phyloP scores from a whole-genome alignment of 768 basidiomycete genomes.

The Wakefieldia striispora region DNA sequence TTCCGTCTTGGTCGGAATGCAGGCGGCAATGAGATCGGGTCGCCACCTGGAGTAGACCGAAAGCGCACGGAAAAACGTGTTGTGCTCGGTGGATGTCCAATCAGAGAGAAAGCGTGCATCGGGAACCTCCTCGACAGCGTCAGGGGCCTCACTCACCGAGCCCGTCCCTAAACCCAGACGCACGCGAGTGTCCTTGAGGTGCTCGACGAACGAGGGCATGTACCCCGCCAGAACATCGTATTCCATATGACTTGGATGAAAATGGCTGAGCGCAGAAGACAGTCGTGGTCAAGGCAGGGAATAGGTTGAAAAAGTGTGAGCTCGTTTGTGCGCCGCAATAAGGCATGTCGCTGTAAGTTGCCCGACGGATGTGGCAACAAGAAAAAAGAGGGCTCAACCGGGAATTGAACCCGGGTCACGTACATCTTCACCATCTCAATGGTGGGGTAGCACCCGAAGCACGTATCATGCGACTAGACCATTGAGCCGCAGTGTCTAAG shows the following conservation, averaged over 20 bases:
- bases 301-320: not conserved
- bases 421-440: slow-evolving; percentile 32
- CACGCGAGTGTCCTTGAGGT: slow-evolving; percentile 24
- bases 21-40: slow-evolving; percentile 72
- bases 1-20: slow-evolving; percentile 62
- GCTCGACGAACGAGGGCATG: slow-evolving; percentile 24
- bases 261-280: not conserved
- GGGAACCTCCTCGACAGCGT: not conserved
- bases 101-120: slow-evolving; percentile 4
- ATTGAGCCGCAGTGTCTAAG: slow-evolving; percentile 22
- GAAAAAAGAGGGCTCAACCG: slow-evolving; percentile 28
- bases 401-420: slow-evolving; percentile 39
- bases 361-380: not conserved
- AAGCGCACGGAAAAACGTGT: slow-evolving; percentile 69
- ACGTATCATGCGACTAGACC: slow-evolving; percentile 38
- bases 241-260: slow-evolving; percentile 7
- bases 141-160: not conserved
- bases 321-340: not conserved
- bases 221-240: slow-evolving; percentile 22
- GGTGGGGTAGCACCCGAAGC: slow-evolving; percentile 30
- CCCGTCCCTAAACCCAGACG: slow-evolving; percentile 14
- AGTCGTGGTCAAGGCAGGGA: slow-evolving; percentile 3
- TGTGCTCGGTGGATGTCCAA: slow-evolving; percentile 73
- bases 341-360: slow-evolving; percentile 9
- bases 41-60: slow-evolving; percentile 64